These are phyloP conservation scores for Naegleria lovaniensis DNA, from an alignment of 208 protist species.

Conservation along the genomic window DNA sequence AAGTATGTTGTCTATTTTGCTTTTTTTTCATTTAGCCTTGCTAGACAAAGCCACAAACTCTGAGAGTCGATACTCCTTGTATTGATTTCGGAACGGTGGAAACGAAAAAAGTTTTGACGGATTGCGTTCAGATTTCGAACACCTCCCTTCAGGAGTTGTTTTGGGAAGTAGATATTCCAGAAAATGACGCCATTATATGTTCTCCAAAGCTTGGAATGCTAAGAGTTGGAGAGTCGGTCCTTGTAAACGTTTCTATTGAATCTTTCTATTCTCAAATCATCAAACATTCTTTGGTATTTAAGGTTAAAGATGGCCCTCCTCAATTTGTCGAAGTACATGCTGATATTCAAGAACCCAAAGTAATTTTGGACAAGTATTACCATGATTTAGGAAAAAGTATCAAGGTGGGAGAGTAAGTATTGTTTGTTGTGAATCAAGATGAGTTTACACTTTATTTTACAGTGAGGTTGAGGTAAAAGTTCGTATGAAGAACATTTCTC, in stretches of 20 bases:
- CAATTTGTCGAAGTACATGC: neutral
- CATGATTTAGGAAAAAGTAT: neutral
- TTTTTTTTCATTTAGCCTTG: too few species aligned
- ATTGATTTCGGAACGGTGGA: neutral
- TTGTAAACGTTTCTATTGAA: neutral
- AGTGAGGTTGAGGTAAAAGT: neutral
- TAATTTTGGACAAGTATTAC: neutral
- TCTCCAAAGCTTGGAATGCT: neutral
- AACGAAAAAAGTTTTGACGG: neutral
- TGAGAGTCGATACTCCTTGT: neutral
- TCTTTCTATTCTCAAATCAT: neutral
- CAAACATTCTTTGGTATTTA: neutral
- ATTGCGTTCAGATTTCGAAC: neutral
- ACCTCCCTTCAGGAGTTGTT: neutral
- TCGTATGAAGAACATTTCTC: neutral
- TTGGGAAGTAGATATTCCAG: neutral
- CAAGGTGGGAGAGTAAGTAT: neutral
- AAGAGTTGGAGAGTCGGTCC: neutral
- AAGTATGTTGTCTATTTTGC: too few species aligned
- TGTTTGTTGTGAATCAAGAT: neutral
- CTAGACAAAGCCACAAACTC: neutral
- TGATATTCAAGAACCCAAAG: neutral
- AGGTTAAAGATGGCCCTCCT: neutral
- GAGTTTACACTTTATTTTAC: neutral
- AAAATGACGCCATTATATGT: neutral